phyloP scores from a whole-genome alignment of 1,284 basidiomycete species.

The Phellinidium pouzarii region DNA sequence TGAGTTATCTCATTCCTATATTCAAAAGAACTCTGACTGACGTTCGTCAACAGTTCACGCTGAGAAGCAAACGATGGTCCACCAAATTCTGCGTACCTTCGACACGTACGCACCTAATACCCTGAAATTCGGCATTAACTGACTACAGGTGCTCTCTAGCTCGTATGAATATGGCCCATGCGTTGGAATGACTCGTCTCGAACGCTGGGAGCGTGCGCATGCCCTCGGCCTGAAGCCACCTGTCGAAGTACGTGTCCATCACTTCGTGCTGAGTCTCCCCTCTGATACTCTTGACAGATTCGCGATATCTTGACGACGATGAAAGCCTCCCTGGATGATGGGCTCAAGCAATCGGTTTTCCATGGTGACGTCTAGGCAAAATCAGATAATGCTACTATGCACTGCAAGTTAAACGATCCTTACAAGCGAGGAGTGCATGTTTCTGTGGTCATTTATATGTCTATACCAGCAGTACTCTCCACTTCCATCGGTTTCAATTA shows the following conservation, averaged over 20 bases:
- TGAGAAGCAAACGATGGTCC: constrained; percentile 52
- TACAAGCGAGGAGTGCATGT: too few species aligned
- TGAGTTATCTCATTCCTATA: constrained; percentile 34
- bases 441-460: too few species aligned
- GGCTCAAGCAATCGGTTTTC: constrained; percentile 46
- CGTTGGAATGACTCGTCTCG: constrained; percentile 74
- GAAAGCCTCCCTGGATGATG: constrained; percentile 39
- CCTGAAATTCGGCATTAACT: constrained; percentile 1
- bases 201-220: constrained; percentile 85
- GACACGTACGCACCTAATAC: constrained; percentile 49
- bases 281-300: constrained; percentile 40
- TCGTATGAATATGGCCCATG: constrained; percentile 83
- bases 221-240: constrained; percentile 81
- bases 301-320: constrained; percentile 63
- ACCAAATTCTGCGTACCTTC: constrained; percentile 74
- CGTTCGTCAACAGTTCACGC: constrained; percentile 45
- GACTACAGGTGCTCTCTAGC: constrained; percentile 31
- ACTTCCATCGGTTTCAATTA: not conserved
- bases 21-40: not conserved
- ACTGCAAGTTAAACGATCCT: too few species aligned
- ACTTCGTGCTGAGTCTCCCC: not conserved
- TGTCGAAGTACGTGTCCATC: constrained; percentile 49
- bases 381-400: not conserved
- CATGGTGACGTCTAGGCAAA: constrained; percentile 35
- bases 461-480: too few species aligned